Conservation (phyloP, 345 rosid genomes). For the Aegle marmelos region DNA sequence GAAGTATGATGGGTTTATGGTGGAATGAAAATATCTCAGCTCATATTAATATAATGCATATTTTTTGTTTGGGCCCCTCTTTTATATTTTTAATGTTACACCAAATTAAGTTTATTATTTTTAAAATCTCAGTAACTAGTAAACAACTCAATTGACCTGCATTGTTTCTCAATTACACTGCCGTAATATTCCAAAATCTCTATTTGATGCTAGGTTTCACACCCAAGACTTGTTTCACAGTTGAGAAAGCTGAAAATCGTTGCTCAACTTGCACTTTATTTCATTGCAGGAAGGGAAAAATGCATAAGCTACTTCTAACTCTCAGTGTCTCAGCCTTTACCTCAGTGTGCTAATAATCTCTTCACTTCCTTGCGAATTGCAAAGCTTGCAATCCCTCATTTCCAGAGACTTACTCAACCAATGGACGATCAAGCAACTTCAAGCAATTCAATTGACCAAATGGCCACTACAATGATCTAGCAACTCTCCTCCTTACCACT, state of each 20-base stretch:
- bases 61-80: too few relatives aligned
- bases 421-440: slow-evolving; percentile 68
- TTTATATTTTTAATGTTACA: too few relatives aligned
- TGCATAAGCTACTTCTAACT: slow-evolving; percentile 75
- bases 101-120: too few relatives aligned
- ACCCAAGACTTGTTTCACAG: not conserved
- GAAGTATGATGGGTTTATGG: too few relatives aligned
- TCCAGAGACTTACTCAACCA: slow-evolving; percentile 60
- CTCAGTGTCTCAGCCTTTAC: slow-evolving; percentile 72
- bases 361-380: slow-evolving; percentile 82
- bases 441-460: slow-evolving; percentile 87
- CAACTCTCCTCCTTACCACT: slow-evolving; percentile 84
- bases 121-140: slow-evolving; percentile 81
- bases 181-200: too few relatives aligned
- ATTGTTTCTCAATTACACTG: not conserved
- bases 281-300: slow-evolving; percentile 69
- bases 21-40: too few relatives aligned
- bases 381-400: slow-evolving; percentile 52
- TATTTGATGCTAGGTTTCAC: too few relatives aligned
- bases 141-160: slow-evolving; percentile 26
- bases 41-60: too few relatives aligned
- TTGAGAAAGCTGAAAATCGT: not conserved
- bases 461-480: slow-evolving; percentile 87
- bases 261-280: slow-evolving; percentile 8
- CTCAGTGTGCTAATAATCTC: slow-evolving; percentile 68